Base-by-base conservation (phyloP, 202 grass and related monocot genomes). In the Zoysia matrella region DNA sequence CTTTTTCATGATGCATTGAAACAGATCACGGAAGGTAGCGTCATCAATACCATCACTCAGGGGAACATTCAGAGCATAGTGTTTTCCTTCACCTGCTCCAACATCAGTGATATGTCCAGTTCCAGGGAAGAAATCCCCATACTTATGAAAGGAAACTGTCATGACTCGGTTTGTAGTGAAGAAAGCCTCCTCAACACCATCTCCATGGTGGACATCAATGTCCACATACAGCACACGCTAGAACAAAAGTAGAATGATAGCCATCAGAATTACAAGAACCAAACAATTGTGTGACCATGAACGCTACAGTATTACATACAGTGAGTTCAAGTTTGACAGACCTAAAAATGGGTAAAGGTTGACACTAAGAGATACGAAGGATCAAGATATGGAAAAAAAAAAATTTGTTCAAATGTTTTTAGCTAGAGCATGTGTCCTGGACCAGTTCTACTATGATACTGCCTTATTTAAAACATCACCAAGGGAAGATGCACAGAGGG, bases 101-200 rank as follows among this genome's bases (percentile, higher is more conserved):
- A 94, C 74, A 65, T 99, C 91, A 36, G 81, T 94, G 69, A 99
- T 96, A 83, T 99, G 96, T 44, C 96, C 96, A 52, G 93, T 95
- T 61, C 93, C 93, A 76, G 93, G 96, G 78, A 99, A 99, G 77
- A 99, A 99, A 67, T 99, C 96, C 12, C 96, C 96, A 69, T 95
- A 99, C 74, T 99, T 95, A 81, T 99, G 96, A 84, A 99, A 99
- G 55, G 96, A 99, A 85, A 95, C 87, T 0, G 96, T 99, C 92
- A 99, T 95, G 62, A 99, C 96, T 74, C 96, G 83, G 50, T 99
- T 89, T 30, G 96, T 99, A 46, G 96, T 99, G 91, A 93, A 99
- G 83, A 99, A 99, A 4, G 96, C 96, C 68, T 99, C 96, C 81
- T 99, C 96, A 57, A 99, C 96, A 36, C 96, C 96, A 85, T 99